Evolutionary conservation across 768 basidiomycete species (phyloP), one percentile per base, ranked within the genome.

Genomic region (Suillus spraguei): DNA sequence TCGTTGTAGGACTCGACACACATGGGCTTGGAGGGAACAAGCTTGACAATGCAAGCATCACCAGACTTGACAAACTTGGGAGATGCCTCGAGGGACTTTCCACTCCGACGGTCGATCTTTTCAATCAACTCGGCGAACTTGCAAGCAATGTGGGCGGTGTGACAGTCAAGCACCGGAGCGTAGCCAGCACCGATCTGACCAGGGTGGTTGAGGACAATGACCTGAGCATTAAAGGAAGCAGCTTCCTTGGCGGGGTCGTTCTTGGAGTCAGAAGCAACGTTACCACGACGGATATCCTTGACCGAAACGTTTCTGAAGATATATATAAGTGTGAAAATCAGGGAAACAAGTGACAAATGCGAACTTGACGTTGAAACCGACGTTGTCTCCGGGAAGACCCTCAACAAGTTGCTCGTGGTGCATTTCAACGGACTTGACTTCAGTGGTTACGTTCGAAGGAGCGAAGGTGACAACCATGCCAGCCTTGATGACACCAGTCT

Each of bases 361-460:
- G 32, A 70, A 91, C 91, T 96, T 97, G 85, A 96, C 91, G 89
- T 97, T 97, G 89, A 97, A 99, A 70, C 95, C 94, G 77, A 99
- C 97, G 81, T 99, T 99, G 88, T 99, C 97, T 85, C 97, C 97
- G 65, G 97, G 97, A 67, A 83, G 69, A 83, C 97, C 97, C 81
- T 93, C 85, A 78, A 84, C 89, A 79, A 99, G 95, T 81, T 96
- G 94, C 79, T 96, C 94, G 88, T 96, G 95, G 77, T 97, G 95
- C 97, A 98, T 98, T 84, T 98, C 96, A 79, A 97, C 95, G 72
- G 97, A 99, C 90, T 99, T 99, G 87, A 99, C 97, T 94, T 99
- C 97, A 83, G 97, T 99, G 81, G 95, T 98, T 75, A 99, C 97
- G 83, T 95, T 95, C 67, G 95, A 79, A 66, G 97, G 97, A 69